Base-by-base conservation (phyloP, 345 rosid species). In the Euphorbia tirucalli region DNA sequence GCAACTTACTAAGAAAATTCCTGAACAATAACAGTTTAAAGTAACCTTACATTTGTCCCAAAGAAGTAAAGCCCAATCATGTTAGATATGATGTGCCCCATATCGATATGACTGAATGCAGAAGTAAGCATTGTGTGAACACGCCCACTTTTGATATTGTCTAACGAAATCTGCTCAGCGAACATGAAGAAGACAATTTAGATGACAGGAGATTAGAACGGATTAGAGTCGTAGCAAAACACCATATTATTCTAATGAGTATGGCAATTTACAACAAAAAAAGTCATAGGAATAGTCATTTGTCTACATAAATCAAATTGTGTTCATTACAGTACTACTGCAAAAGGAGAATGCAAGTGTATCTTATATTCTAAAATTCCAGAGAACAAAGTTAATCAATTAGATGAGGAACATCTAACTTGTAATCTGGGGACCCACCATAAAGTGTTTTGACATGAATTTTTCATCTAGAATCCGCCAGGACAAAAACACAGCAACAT, bases 61-160 rank as follows among this genome's bases (percentile, higher is more conserved):
- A 95, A 94, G 88, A 94, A 90, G 87, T 90, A 92, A 76, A 92
- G 97, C 61, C 97, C 98, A 63, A 94, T 80, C 97, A 92, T 95
- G 86, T 92, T 95, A 19, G 89, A 85, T 30, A 83, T 18, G 68
- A 88, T 75, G 84, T 90, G 97, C 77, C 72, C 91, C 19, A 55
- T 0, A 68, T 80, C 88, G 55, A 85, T 74, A 83, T 95, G 99
- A 81, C 99, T 92, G 85, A 95, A 92, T 48, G 97, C 97, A 50
- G 90, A 89, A 71, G 97, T 90, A 75, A 92, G 75, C 73, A 89
- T 48, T 2, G 90, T 89, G 73, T 90, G 93, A 70, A 92, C 11
- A 59, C 83, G 91, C 27, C 96, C 93, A 66, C 78, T 80, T 75
- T 58, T 82, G 75, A 92, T 21, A 67, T 95, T 89, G 68, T 95